Evolutionary conservation across 1,139 yeast genomes (phyloP).

Genomic region (Yamadazyma spencermartinsiae): DNA sequence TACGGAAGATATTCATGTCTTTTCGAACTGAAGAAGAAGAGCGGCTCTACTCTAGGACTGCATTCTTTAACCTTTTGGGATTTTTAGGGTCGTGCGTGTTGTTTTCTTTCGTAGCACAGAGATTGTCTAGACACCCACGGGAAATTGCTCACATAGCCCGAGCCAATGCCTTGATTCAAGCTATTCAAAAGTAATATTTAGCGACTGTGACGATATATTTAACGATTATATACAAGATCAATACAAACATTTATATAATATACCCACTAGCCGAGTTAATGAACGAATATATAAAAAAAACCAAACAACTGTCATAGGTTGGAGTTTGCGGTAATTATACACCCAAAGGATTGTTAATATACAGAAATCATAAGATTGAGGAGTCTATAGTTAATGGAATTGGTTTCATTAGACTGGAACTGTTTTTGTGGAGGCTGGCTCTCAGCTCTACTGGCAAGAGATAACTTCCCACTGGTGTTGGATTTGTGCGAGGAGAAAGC

Average conservation of each 20-base stretch:
- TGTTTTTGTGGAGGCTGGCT: too few species aligned
- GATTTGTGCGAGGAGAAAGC: too few species aligned
- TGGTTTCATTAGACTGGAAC: too few species aligned
- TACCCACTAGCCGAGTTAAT: too few species aligned
- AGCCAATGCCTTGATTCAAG: conserved; percentile 28
- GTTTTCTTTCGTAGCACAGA: conserved; percentile 79
- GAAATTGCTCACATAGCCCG: conserved; percentile 36
- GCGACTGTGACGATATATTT: not conserved
- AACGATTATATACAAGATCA: conserved; percentile 2
- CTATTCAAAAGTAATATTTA: conserved; percentile 22
- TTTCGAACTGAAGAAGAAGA: conserved; percentile 88
- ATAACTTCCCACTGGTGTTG: too few species aligned
- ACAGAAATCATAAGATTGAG: too few species aligned
- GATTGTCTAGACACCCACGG: conserved; percentile 42
- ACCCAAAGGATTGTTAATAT: too few species aligned
- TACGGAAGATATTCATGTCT: conserved; percentile 75
- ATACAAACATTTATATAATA: not conserved
- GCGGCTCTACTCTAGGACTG: conserved; percentile 69
- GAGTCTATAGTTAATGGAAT: too few species aligned
- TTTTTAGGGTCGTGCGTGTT: conserved; percentile 78
- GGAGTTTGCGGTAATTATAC: too few species aligned
- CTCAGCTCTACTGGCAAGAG: too few species aligned
- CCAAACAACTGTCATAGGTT: too few species aligned
- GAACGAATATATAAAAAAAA: too few species aligned
- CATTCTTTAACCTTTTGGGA: conserved; percentile 80